Evolutionary conservation across 805 yeast species (phyloP), one percentile per base, ranked within the genome.

Genomic region (Cyberlindnera japonica): DNA sequence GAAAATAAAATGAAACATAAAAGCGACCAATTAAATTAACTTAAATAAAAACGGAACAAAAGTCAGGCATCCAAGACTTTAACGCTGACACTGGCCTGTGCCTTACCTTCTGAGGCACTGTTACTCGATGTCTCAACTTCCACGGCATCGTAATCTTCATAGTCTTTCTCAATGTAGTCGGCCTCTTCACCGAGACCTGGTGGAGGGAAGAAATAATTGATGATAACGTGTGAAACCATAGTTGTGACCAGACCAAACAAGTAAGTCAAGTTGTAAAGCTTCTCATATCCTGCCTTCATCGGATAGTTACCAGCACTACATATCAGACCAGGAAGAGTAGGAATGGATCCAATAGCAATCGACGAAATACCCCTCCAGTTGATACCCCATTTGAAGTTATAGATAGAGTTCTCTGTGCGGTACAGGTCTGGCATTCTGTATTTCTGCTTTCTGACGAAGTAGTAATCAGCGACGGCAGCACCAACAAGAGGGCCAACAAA

Each of bases 331-430:
- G 61, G 61, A 33, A 57, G 37, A 6, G 57, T 41, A 22, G 54
- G 51, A 1, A 42, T 42, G 5, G 53, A 49, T 5, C 58, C 57
- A 21, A 54, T 15, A 9, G 48, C 19, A 21, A 49, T 49, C 7
- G 58, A 46, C 9, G 32, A 41, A n/a, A 53, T 34, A 10, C 53
- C 40, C 43, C 61, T 51, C 61, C 60, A 57, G 44, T 57, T 57
- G 27, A 50, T n/a, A 10, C 60, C 60, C 14, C 43, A 37, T 27
- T 40, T 41, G 32, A 44, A 47, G 51, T 50, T 47, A 34, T 55
- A 49, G 28, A 49, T 50, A 6, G 56, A 52, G 25, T 31, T 27
- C 17, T 32, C 31, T 5, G 35, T 22, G 22, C 45, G 35, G 31
- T 52, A 52, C 3, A 52, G 38, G 21, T 52, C 54, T 29, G 48